Evolutionary conservation across 179 eudicot genomes (phyloP).

Genomic region (Nepenthes alata): DNA sequence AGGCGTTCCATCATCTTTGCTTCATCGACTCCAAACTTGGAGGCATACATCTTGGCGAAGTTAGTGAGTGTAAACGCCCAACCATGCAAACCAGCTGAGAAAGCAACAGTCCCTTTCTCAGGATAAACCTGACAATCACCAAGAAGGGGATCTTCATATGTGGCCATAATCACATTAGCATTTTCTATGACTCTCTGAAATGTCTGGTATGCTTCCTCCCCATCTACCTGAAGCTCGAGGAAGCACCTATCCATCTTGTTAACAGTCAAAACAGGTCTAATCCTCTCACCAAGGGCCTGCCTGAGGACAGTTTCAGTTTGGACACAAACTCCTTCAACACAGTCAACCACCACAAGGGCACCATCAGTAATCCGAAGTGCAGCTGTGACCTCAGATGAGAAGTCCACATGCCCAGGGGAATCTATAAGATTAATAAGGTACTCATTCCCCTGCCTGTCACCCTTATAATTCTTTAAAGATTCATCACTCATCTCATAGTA

Average conservation of each 20-base stretch:
- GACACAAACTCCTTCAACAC: conserved; percentile 2
- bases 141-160: conserved; percentile 3
- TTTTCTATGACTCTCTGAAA: not conserved
- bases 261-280: conserved; percentile 1
- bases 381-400: conserved; percentile 6
- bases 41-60: conserved; percentile 1
- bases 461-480: not conserved
- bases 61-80: conserved; percentile 1
- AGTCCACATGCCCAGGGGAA: conserved; percentile 5
- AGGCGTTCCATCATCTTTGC: conserved; percentile 1
- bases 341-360: conserved; percentile 3
- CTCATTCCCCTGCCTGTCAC: conserved; percentile 3
- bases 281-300: conserved; percentile 2
- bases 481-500: conserved; percentile 3
- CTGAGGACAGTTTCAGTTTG: conserved; percentile 4
- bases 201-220: not conserved
- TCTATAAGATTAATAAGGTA: conserved; percentile 4
- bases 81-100: conserved; percentile 3
- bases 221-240: conserved; percentile 2
- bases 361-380: conserved; percentile 4
- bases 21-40: conserved; percentile 2
- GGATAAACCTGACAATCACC: conserved; percentile 1
- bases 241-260: conserved; percentile 4
- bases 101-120: conserved; percentile 1
- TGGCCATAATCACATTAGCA: conserved; percentile 2